phyloP scores from a whole-genome alignment of 768 basidiomycete species.

The Plicaturopsis crispa region DNA sequence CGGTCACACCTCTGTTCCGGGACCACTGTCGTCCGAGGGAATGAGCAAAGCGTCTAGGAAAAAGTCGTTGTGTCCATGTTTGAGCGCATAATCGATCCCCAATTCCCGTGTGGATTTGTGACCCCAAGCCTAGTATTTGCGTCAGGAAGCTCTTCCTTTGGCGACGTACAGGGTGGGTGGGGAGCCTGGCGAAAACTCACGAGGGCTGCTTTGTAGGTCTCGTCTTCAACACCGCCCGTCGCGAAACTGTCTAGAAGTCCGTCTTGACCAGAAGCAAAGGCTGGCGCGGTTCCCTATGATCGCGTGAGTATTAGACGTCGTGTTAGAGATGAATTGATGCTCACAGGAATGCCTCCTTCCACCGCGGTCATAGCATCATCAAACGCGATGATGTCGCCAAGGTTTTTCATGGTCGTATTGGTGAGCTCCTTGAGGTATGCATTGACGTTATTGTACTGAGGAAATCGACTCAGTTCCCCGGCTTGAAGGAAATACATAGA shows the following conservation, averaged over 20 bases:
- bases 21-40: slow-evolving; percentile 12
- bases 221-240: slow-evolving; percentile 10
- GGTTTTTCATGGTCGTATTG: slow-evolving; percentile 11
- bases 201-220: slow-evolving; percentile 11
- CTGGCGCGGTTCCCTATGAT: slow-evolving; percentile 8
- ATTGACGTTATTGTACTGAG: slow-evolving; percentile 11
- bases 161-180: too few relatives aligned
- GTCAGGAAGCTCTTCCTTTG: too few relatives aligned
- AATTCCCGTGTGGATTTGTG: slow-evolving; percentile 9
- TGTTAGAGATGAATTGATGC: neutral
- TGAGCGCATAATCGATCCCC: slow-evolving; percentile 12
- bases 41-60: slow-evolving; percentile 12
- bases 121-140: slow-evolving; percentile 12
- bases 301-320: too few relatives aligned
- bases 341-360: slow-evolving; percentile 11
- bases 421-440: slow-evolving; percentile 12
- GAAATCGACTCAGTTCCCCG: too few relatives aligned
- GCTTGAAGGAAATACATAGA: too few relatives aligned
- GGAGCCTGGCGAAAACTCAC: slow-evolving; percentile 1
- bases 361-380: slow-evolving; percentile 7
- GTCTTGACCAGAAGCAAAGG: slow-evolving; percentile 12
- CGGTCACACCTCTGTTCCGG: slow-evolving; percentile 47
- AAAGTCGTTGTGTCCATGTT: too few relatives aligned
- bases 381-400: slow-evolving; percentile 12
- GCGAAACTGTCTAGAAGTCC: slow-evolving; percentile 10